These are phyloP conservation scores for Pythium sukuiense DNA, from an alignment of 352 stramenopile genomes.

Conservation along the genomic window DNA sequence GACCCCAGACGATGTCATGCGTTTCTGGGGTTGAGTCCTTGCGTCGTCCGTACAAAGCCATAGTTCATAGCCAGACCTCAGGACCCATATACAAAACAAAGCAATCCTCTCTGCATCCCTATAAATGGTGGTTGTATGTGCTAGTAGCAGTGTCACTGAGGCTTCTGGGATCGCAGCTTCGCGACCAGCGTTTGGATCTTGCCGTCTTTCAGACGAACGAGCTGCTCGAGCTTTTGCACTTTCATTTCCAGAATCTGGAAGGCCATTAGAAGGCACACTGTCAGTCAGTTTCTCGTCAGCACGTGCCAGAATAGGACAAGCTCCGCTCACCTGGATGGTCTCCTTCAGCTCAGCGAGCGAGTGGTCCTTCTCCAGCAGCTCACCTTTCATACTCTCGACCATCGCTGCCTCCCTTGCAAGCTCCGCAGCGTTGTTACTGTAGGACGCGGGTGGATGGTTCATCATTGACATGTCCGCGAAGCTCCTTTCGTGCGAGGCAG, in stretches of 20 bases:
- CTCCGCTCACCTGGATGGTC: conserved; percentile 63
- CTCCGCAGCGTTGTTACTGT: conserved; percentile 7
- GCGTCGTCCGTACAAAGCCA: background rate
- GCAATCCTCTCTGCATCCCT: conserved; percentile 1
- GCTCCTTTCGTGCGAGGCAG: conserved; percentile 15
- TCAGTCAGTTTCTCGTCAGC: background rate
- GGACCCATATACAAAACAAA: background rate
- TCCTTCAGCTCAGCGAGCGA: conserved; percentile 86
- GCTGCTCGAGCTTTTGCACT: conserved; percentile 94
- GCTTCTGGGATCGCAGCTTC: conserved; percentile 81
- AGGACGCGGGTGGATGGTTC: conserved; percentile 16
- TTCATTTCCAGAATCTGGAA: conserved; percentile 93
- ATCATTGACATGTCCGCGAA: conserved; percentile 16
- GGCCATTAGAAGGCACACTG: background rate
- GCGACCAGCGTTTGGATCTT: conserved; percentile 91
- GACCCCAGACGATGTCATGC: conserved; percentile 73
- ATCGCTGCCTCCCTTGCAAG: conserved; percentile 18
- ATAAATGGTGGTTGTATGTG: background rate
- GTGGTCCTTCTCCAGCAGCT: conserved; percentile 73
- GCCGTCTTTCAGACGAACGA: conserved; percentile 92
- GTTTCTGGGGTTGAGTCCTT: conserved; percentile 61
- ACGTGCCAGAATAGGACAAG: background rate
- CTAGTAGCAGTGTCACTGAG: conserved; percentile 22
- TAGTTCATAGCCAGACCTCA: conserved; percentile 2
- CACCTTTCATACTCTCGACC: conserved; percentile 31